These are phyloP conservation scores for Hanseniaspora singularis DNA, from an alignment of 805 yeast species.

Conservation along the genomic window DNA sequence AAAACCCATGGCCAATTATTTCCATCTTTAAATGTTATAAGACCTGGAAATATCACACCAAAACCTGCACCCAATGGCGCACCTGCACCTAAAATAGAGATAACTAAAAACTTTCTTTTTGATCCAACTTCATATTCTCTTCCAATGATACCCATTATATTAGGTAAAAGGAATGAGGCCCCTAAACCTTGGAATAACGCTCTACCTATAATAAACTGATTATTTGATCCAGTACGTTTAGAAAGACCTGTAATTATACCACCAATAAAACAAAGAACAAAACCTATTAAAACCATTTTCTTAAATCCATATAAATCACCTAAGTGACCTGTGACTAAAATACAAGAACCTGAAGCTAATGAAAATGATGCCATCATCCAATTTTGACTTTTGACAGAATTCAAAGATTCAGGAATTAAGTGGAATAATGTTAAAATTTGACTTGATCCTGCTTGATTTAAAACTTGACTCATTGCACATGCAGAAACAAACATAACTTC, in stretches of 20 bases:
- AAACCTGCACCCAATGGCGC: slow-evolving; percentile 51
- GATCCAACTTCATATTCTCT: slow-evolving; percentile 36
- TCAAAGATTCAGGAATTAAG: slow-evolving; percentile 27
- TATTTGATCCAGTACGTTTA: slow-evolving; percentile 36
- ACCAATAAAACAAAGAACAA: slow-evolving; percentile 46
- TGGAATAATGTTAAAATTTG: slow-evolving; percentile 32
- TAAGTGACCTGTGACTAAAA: slow-evolving; percentile 51
- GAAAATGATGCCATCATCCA: slow-evolving; percentile 69
- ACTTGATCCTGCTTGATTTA: slow-evolving; percentile 33
- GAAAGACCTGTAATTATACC: slow-evolving; percentile 49
- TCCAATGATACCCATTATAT: slow-evolving; percentile 46
- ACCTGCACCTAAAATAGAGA: slow-evolving; percentile 44
- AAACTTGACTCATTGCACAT: slow-evolving; percentile 30
- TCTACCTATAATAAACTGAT: slow-evolving; percentile 41
- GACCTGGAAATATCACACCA: neutral
- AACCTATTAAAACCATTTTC: slow-evolving; percentile 41
- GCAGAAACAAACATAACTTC: slow-evolving; percentile 25
- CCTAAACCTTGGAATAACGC: slow-evolving; percentile 51
- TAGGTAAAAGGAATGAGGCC: slow-evolving; percentile 45
- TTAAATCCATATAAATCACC: slow-evolving; percentile 65
- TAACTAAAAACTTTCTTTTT: slow-evolving; percentile 37
- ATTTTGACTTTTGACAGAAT: slow-evolving; percentile 10
- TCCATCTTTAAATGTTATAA: slow-evolving; percentile 25
- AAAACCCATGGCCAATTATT: slow-evolving; percentile 26
- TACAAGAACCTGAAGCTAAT: slow-evolving; percentile 60